Percentiles rank a stretch among this genome's conserved stretches.
Conservation (phyloP, 345 rosid genomes). For the Toxicodendron radicans region DNA sequence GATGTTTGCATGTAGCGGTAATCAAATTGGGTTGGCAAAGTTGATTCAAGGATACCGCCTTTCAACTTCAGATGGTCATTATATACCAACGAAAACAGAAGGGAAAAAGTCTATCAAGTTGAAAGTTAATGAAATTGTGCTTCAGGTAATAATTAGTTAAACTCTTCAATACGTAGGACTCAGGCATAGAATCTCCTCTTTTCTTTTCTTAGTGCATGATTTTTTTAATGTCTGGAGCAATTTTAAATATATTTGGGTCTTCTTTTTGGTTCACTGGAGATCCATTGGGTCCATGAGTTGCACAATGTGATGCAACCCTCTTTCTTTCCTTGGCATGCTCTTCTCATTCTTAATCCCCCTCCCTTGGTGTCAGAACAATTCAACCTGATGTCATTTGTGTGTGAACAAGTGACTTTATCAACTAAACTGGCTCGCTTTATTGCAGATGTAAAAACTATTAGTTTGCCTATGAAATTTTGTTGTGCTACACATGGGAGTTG, state of each 20-base stretch:
- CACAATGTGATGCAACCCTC: too few species aligned
- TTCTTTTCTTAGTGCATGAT: neutral
- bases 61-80: slow-evolving; percentile 78
- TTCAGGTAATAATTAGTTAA: slow-evolving; percentile 62
- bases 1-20: slow-evolving; percentile 85
- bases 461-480: neutral
- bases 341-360: neutral
- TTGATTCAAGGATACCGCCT: slow-evolving; percentile 77
- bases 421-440: neutral
- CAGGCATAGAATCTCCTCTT: slow-evolving; percentile 1
- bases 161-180: neutral
- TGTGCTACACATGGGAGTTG: neutral
- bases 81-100: slow-evolving; percentile 76
- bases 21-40: slow-evolving; percentile 81
- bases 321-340: neutral
- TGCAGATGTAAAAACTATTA: neutral
- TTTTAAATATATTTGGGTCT: neutral
- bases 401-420: neutral
- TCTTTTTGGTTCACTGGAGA: neutral
- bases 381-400: neutral
- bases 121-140: slow-evolving; percentile 78
- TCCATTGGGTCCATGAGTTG: neutral
- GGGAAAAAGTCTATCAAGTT: slow-evolving; percentile 84
- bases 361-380: neutral
- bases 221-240: slow-evolving; percentile 3